These are phyloP conservation scores for Helichrysum umbraculigerum DNA, from an alignment of 129 eudicot genomes.

Conservation along the genomic window DNA sequence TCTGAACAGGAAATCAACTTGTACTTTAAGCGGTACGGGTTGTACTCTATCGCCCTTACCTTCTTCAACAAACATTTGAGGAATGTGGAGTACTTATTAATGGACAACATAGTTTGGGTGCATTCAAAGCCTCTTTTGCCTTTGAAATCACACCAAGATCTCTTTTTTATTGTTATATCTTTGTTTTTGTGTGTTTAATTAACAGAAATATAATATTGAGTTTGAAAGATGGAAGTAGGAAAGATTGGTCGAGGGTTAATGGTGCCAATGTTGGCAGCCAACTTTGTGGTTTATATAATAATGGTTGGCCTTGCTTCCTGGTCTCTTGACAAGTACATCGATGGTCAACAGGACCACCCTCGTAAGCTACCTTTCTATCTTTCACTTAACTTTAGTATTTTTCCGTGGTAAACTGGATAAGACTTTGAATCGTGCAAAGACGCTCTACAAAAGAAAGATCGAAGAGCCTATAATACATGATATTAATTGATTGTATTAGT, in stretches of 20 bases:
- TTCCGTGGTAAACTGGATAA: not conserved
- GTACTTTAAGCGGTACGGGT: not conserved
- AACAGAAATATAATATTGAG: not conserved
- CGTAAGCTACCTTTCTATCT: slow-evolving; percentile 36
- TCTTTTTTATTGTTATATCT: not conserved
- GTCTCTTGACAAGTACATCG: slow-evolving; percentile 86
- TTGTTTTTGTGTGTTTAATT: not conserved
- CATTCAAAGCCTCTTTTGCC: slow-evolving; percentile 21
- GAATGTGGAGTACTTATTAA: slow-evolving; percentile 21
- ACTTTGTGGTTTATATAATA: slow-evolving; percentile 62
- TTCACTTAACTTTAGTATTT: not conserved
- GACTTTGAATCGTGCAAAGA: not conserved
- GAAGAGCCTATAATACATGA: no score
- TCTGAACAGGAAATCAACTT: slow-evolving; percentile 17
- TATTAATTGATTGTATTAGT: no score
- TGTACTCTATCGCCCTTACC: slow-evolving; percentile 6
- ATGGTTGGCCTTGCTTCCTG: slow-evolving; percentile 72
- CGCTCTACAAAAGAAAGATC: no score
- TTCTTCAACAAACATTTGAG: slow-evolving; percentile 31
- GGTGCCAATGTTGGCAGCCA: slow-evolving; percentile 56
- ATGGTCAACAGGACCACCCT: slow-evolving; percentile 69
- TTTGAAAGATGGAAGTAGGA: slow-evolving; percentile 52
- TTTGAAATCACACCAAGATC: slow-evolving; percentile 21
- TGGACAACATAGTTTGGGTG: slow-evolving; percentile 36
- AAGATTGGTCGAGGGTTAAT: slow-evolving; percentile 60